Percentiles rank a stretch among this genome's conserved stretches.
Evolutionary conservation across 495 filamentous ascomycete species (phyloP).

Genomic region (Astrothelium macrocarpum): DNA sequence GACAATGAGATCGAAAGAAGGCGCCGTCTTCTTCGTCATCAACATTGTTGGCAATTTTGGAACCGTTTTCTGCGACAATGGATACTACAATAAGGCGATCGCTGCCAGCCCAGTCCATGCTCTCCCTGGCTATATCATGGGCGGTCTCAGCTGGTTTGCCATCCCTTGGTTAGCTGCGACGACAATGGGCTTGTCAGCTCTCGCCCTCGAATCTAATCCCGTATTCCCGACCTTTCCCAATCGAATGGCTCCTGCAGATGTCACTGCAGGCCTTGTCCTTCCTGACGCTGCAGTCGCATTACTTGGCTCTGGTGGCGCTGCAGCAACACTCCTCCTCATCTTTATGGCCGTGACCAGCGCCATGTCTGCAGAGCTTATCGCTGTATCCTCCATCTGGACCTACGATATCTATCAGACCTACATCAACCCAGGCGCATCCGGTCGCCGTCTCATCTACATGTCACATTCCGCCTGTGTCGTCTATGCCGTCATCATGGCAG

Average conservation of each 20-base stretch:
- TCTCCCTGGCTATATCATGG: slow-evolving; percentile 85
- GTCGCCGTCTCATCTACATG: slow-evolving; percentile 76
- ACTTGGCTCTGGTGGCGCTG: slow-evolving; percentile 79
- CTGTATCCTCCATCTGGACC: slow-evolving; percentile 85
- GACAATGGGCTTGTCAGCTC: slow-evolving; percentile 84
- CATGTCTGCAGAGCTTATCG: slow-evolving; percentile 81
- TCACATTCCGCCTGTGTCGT: slow-evolving; percentile 65
- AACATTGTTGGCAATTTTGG: slow-evolving; percentile 41
- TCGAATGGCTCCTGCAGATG: slow-evolving; percentile 64
- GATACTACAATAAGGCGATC: slow-evolving; percentile 91
- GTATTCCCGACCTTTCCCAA: slow-evolving; percentile 62
- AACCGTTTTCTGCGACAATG: slow-evolving; percentile 27
- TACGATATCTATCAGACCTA: slow-evolving; percentile 71
- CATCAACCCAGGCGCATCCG: slow-evolving; percentile 46
- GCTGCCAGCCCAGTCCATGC: slow-evolving; percentile 83
- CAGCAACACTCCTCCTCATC: slow-evolving; percentile 71
- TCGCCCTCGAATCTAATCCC: slow-evolving; percentile 69
- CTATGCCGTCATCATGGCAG: slow-evolving; percentile 78
- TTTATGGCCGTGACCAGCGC: slow-evolving; percentile 97
- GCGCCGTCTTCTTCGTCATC: slow-evolving; percentile 93
- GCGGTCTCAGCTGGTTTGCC: slow-evolving; percentile 88
- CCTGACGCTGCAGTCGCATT: slow-evolving; percentile 85
- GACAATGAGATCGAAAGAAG: slow-evolving; percentile 80
- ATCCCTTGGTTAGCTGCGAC: slow-evolving; percentile 91
- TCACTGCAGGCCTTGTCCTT: slow-evolving; percentile 77